Evolutionary conservation across 176 grass and related monocot genomes (phyloP), one percentile per base, ranked within the genome.

Genomic region (Poa annua): DNA sequence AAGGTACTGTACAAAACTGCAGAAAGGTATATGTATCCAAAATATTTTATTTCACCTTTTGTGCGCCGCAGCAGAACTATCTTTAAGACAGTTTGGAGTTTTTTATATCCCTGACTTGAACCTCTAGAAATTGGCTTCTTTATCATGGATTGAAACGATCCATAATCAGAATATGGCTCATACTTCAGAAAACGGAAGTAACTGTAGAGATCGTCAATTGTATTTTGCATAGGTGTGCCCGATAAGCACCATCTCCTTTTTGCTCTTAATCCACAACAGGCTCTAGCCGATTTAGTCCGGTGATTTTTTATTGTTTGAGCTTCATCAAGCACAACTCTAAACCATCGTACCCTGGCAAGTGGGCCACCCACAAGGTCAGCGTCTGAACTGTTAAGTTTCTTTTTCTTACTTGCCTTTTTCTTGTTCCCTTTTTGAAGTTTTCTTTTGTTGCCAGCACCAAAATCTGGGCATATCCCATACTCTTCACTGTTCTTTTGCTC

Each of bases 291-390:
- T 79, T 83, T 85, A 71, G 95, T 98, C 41, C 85, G 75, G 57
- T 93, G 80, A 80, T 98, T 98, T 77, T 98, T 98, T 86, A 98
- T 98, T 20, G 88, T 94, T 62, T 98, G 95, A 86, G 95, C 95
- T 92, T 98, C 95, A 83, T 98, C 95, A 16, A 98, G 86, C 50
- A 98, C 90, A 77, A 98, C 86, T 63, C 95, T 94, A 80, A 98
- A 98, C 95, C 95, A 98, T 69, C 85, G 59, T 41, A 98, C 95
- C 78, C 90, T 92, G 70, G 95, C 87, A 86, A 98, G 92, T 74
- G 95, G 85, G 4, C 92, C 95, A 88, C 86, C 89, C 2, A 39
- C 62, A 82, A 71, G 56, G 62, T 86, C 89, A 38, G 79, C 4
- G 14, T 75, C 75, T 34, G 52, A 84, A 66, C 75, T 87, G 25